Conservation (phyloP, 768 basidiomycete species). For the Boletus subcaerulescens region DNA sequence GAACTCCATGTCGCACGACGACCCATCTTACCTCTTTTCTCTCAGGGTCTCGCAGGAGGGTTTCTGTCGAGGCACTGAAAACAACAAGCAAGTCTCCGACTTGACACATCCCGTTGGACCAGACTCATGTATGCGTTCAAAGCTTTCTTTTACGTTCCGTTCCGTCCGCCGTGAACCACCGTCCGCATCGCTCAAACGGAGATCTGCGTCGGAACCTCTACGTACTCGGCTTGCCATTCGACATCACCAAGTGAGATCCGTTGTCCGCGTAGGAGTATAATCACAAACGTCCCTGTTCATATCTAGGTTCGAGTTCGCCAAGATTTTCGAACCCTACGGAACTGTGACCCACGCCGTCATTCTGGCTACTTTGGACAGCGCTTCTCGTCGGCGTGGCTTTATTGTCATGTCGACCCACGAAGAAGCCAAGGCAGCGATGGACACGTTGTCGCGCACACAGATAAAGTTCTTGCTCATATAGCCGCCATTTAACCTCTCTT, state of each 20-base stretch:
- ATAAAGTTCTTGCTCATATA: constrained; percentile 51
- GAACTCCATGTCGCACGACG: no score
- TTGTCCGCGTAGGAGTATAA: neutral
- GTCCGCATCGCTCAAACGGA: constrained; percentile 25
- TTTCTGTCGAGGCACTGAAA: constrained; percentile 53
- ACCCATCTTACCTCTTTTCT: constrained; percentile 7
- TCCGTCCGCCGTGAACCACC: neutral
- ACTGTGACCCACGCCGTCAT: constrained; percentile 75
- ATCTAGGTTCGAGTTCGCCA: constrained; percentile 51
- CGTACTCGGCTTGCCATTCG: constrained; percentile 80
- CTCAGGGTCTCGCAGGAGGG: constrained; percentile 10
- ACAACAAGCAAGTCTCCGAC: constrained; percentile 47
- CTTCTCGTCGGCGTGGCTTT: constrained; percentile 80
- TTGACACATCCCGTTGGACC: neutral
- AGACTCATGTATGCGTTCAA: constrained; percentile 21
- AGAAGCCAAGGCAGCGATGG: constrained; percentile 70
- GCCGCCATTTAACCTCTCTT: neutral
- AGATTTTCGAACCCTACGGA: constrained; percentile 62
- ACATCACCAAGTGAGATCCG: constrained; percentile 63
- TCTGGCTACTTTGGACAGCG: constrained; percentile 79
- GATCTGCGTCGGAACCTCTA: constrained; percentile 74
- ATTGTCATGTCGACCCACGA: constrained; percentile 75
- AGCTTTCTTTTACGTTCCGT: constrained; percentile 38
- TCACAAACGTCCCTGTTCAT: neutral
- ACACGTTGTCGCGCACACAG: constrained; percentile 60